phyloP scores from a whole-genome alignment of 257 asterid species.

The Solanum tacnaense region DNA sequence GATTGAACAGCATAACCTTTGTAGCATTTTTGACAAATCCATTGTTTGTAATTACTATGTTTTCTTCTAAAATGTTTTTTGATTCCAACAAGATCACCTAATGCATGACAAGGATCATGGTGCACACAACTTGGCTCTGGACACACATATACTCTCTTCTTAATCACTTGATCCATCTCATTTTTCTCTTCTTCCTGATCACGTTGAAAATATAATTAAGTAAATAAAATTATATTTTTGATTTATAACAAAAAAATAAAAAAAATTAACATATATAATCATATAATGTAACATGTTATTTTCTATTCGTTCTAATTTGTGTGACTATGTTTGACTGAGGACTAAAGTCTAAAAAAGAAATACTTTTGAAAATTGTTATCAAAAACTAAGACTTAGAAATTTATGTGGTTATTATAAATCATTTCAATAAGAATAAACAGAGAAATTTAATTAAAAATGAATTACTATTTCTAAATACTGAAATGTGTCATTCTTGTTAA shows the following conservation, averaged over 20 bases:
- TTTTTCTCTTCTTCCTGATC: constrained; percentile 4
- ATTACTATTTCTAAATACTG: background rate
- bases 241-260: background rate
- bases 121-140: constrained; percentile 36
- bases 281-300: background rate
- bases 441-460: background rate
- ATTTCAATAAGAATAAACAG: background rate
- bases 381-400: background rate
- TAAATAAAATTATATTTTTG: background rate
- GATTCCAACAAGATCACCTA: constrained; percentile 37
- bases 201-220: background rate
- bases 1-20: constrained; percentile 43
- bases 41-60: constrained; percentile 28
- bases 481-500: background rate
- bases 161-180: background rate
- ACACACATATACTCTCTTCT: constrained; percentile 26
- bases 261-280: background rate
- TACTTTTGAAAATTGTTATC: background rate
- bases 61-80: constrained; percentile 35
- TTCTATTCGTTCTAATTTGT: rapidly evolving
- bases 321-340: background rate
- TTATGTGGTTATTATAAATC: background rate
- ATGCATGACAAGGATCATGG: constrained; percentile 28
- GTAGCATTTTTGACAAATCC: constrained; percentile 29
- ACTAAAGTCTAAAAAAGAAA: background rate